Base-by-base conservation (phyloP, 1,139 yeast species). In the Suhomyces wounanorum region DNA sequence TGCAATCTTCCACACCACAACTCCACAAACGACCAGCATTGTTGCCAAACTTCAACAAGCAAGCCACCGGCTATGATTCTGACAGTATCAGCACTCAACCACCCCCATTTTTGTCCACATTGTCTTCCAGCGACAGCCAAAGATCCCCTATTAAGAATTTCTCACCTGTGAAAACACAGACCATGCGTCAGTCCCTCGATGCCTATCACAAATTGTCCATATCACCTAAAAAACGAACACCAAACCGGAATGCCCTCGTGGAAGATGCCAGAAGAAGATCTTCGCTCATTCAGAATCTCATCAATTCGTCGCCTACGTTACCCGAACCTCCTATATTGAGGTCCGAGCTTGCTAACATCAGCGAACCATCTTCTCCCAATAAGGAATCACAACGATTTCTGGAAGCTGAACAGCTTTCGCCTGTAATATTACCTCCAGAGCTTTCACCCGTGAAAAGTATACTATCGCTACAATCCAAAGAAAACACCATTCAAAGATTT, bases 281-380 rank as follows among this genome's bases (percentile, higher is more conserved):
- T 8, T 70, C 79, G 25, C 63, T 75, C 57, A 74, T 78, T 16
- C 75, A 75, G 49, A 69, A 71, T 45, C 69, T 73, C 43, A 63
- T 75, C 45, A 76, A 78, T 52, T 79, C 83, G 0, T 79, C 83
- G 1, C 84, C 84, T 0, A 77, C 81, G 10, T 70, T 78, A 30
- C 82, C 82, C 0, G 76, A 75, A 51, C 78, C 80, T 3, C 81
- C 81, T 1, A 65, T 72, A 7, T 61, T 76, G 25, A 62, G 67
- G 43, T 74, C 79, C 1, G 79, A 74, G 43, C 52, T 59, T 28
- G 60, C 59, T 1, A 45, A 53, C 25, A 42, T 57, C 8, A 50
- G 52, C 30, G 48, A 48, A 7, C 55, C 56, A 42, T 45, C 57
- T 11, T 57, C 60, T 18, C 57, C 57, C n/a, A 44, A 51, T 5